Percentiles rank a stretch among this genome's conserved stretches.
phyloP scores from a whole-genome alignment of 1,139 yeast genomes.

The Hansenula sp. region DNA sequence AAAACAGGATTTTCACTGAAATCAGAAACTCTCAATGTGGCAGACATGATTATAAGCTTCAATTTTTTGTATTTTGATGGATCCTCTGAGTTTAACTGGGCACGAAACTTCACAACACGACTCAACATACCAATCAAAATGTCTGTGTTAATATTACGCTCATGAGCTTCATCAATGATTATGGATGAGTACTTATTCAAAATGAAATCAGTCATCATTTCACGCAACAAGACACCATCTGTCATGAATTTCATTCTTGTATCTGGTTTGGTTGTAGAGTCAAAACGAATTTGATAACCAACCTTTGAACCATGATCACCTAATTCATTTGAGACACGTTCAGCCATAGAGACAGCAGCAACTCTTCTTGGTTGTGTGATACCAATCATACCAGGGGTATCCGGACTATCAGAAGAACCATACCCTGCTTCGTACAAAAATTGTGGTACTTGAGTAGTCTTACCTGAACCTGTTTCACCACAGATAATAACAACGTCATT shows the following conservation, averaged over 20 bases:
- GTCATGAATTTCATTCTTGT: constrained; percentile 96
- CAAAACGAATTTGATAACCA: constrained; percentile 91
- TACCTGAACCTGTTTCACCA: constrained; percentile 91
- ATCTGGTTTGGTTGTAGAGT: constrained; percentile 59
- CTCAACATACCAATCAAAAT: constrained; percentile 92
- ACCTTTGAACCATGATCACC: constrained; percentile 77
- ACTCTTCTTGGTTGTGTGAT: constrained; percentile 97
- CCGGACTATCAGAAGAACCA: constrained; percentile 55
- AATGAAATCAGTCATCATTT: constrained; percentile 83
- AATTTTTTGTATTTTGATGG: constrained; percentile 52
- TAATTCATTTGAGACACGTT: constrained; percentile 77
- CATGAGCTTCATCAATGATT: constrained; percentile 97
- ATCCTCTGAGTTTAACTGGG: constrained; percentile 44
- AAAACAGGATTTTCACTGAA: constrained; percentile 76
- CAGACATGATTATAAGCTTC: constrained; percentile 83
- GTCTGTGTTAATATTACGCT: constrained; percentile 92
- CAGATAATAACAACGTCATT: constrained; percentile 89
- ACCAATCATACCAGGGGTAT: constrained; percentile 89
- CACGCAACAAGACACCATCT: constrained; percentile 93
- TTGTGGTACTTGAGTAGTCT: constrained; percentile 76
- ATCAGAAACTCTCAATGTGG: constrained; percentile 89
- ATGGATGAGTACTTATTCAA: constrained; percentile 79
- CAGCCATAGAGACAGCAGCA: constrained; percentile 97
- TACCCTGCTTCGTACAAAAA: constrained; percentile 84
- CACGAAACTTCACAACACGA: constrained; percentile 75